These are phyloP conservation scores for Capsicum chinense DNA, from an alignment of 257 asterid species.

Conservation along the genomic window DNA sequence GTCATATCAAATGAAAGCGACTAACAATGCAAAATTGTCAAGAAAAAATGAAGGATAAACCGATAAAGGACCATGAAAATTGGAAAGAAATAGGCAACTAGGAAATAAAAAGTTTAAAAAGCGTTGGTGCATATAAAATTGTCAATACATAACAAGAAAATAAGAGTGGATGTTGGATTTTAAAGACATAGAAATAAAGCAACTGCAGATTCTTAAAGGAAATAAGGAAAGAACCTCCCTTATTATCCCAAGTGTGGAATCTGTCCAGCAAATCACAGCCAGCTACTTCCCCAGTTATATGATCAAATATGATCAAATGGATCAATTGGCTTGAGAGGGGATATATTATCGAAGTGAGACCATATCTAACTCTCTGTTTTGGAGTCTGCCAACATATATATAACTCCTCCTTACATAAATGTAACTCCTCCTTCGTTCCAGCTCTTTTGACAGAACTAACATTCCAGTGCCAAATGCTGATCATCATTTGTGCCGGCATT, in stretches of 20 bases:
- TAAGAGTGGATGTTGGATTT: background rate
- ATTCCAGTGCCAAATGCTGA: background rate
- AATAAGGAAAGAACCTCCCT: background rate
- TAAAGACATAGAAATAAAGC: background rate
- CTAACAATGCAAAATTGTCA: background rate
- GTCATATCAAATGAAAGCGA: background rate
- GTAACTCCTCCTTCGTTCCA: background rate
- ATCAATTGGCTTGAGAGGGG: constrained; percentile 1
- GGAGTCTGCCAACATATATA: background rate
- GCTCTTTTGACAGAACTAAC: background rate
- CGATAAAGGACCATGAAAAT: background rate
- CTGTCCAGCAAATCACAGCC: background rate
- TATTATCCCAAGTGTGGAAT: background rate
- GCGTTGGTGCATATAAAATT: background rate
- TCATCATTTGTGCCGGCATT: background rate
- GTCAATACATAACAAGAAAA: background rate
- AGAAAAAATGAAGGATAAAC: background rate
- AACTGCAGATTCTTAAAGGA: background rate
- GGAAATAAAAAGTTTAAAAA: background rate
- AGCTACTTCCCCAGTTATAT: background rate
- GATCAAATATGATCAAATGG: background rate
- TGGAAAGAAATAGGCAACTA: constrained; percentile 3
- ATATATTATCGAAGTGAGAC: background rate
- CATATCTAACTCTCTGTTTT: background rate
- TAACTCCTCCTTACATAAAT: background rate